Conservation (phyloP, 2,329 filamentous ascomycete genomes). For the Ramularia endophylla region DNA sequence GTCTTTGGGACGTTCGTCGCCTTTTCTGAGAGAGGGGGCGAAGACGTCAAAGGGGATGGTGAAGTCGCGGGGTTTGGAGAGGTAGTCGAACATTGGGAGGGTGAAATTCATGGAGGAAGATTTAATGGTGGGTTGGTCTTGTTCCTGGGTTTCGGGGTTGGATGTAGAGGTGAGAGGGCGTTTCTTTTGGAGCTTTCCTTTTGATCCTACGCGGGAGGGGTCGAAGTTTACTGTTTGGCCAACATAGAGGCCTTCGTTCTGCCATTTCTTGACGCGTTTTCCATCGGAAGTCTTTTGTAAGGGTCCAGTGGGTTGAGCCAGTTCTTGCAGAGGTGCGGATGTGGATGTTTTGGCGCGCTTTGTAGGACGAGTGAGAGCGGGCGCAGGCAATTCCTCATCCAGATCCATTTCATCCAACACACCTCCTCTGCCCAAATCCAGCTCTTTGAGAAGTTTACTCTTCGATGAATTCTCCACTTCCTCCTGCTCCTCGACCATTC, state of each 20-base stretch:
- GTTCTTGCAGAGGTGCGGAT: constrained; percentile 18
- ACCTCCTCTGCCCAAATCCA: constrained; percentile 28
- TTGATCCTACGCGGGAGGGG: constrained; percentile 33
- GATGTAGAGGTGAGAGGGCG: too few relatives aligned
- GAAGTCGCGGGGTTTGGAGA: constrained; percentile 66
- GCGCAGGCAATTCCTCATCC: constrained; percentile 11
- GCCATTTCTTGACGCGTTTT: constrained; percentile 64
- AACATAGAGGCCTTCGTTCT: constrained; percentile 77
- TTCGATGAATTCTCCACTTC: constrained; percentile 18
- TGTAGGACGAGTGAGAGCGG: constrained; percentile 12
- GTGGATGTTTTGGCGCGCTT: constrained; percentile 23
- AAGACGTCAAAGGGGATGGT: constrained; percentile 87
- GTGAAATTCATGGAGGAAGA: constrained; percentile 49
- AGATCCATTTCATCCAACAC: constrained; percentile 30
- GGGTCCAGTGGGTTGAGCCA: constrained; percentile 21
- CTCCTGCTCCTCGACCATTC: constrained; percentile 14
- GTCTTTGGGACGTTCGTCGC: constrained; percentile 85
- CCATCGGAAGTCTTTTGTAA: constrained; percentile 24
- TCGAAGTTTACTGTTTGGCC: constrained; percentile 60
- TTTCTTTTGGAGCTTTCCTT: constrained; percentile 44
- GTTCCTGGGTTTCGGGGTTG: too few relatives aligned
- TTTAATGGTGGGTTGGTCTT: too few relatives aligned
- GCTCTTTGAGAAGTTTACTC: constrained; percentile 26
- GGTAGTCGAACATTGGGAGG: constrained; percentile 33
- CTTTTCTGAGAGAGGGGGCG: constrained; percentile 65